These are phyloP conservation scores for Thoreauomyces humboldtii DNA, from an alignment of 192 early-diverging fungal genomes.

Conservation along the genomic window DNA sequence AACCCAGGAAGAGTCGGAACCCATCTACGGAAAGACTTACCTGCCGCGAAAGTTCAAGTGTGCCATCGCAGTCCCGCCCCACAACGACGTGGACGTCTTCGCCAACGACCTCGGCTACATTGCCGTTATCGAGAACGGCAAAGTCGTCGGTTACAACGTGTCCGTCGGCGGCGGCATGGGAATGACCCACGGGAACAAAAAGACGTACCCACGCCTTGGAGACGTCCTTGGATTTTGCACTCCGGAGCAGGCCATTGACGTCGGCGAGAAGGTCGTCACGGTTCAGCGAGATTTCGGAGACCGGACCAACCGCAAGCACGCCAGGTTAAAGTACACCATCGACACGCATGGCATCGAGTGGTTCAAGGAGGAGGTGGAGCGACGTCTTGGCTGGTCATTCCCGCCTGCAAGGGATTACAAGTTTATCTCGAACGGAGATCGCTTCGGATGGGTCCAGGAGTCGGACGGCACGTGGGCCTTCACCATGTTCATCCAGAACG, in stretches of 20 bases:
- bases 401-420: slow-evolving; percentile 66
- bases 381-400: slow-evolving; percentile 72
- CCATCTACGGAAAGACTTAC: slow-evolving; percentile 89
- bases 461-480: slow-evolving; percentile 70
- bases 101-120: slow-evolving; percentile 95
- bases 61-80: slow-evolving; percentile 89
- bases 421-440: slow-evolving; percentile 88
- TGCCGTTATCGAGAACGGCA: slow-evolving; percentile 77
- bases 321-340: slow-evolving; percentile 97
- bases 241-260: slow-evolving; percentile 70
- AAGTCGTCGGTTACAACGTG: slow-evolving; percentile 88
- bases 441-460: slow-evolving; percentile 87
- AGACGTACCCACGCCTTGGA: slow-evolving; percentile 89
- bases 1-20: slow-evolving; percentile 74
- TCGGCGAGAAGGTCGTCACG: slow-evolving; percentile 87
- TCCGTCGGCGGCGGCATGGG: slow-evolving; percentile 97
- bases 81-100: slow-evolving; percentile 95
- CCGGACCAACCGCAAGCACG: slow-evolving; percentile 97
- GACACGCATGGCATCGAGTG: slow-evolving; percentile 92
- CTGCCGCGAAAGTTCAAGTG: slow-evolving; percentile 97
- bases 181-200: slow-evolving; percentile 97
- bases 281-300: slow-evolving; percentile 95
- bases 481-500: slow-evolving; percentile 90
- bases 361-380: slow-evolving; percentile 84
- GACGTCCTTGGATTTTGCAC: slow-evolving; percentile 77